Evolutionary conservation across 2,329 filamentous ascomycete species (phyloP), one percentile per base, ranked within the genome.

Genomic region (Aspergillus fumigatiaffinis): DNA sequence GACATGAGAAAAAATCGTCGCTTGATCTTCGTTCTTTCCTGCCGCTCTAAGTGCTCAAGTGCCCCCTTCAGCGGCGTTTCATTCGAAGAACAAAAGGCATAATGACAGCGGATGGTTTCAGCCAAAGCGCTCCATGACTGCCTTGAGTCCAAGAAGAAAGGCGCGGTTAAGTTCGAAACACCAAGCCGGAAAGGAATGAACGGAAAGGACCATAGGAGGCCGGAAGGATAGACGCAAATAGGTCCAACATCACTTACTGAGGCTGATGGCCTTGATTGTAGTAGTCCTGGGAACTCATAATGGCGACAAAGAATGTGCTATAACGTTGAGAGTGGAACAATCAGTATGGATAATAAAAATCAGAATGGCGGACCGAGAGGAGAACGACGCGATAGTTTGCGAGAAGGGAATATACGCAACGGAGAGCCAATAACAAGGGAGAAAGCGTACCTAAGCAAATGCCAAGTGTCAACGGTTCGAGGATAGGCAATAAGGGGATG

Each of bases 241-340:
- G 32, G 48, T 20, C 44, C 14, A 25, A 7, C 2, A 23, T 25
- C 58, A 68, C 72, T 63, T 72, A 77, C 65, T 73, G 76, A 54
- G 70, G 75, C 52, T 73, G 74, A 55, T 72, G 74, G 53, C 68
- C 70, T 7, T 60, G 58, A 29, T 61, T 58, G 60, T 68, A 68
- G 55, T 68, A 60, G 51, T 63, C 58, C 17, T 58, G 52, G 41
- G 60, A 52, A 53, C 63, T 65, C 58, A 66, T 67, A 54, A 48
- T 59, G 58, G 53, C 47, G 58, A 49, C 20, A 29, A 51, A 44
- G 46, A 28, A 50, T 23, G n/a, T 46, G 21, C 42, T 53, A 35
- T 17, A 12, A 26, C 51, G 29, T 21, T 14, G 32, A 48, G 29
- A 46, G 41, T 58, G 55, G 23, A 51, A 25, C 17, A 54, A 52